phyloP scores from a whole-genome alignment of 2,329 filamentous ascomycete genomes.

The Gaeumannomyces sp. region DNA sequence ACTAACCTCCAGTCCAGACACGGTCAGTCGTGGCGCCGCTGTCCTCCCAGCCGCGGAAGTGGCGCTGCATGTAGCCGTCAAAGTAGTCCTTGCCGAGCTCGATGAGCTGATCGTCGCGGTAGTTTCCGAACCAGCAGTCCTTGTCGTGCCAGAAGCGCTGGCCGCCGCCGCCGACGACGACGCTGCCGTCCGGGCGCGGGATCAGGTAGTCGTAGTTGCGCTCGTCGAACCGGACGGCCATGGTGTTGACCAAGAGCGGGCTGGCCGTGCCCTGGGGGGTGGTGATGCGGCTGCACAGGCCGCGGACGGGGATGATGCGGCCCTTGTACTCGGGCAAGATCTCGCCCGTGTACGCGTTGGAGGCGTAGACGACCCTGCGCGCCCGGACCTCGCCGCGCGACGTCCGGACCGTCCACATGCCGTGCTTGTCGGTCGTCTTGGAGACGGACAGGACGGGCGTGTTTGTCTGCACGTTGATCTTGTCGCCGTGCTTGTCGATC shows the following conservation, averaged over 20 bases:
- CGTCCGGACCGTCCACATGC: constrained; percentile 16
- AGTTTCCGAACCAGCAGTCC: constrained; percentile 38
- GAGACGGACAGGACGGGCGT: constrained; percentile 22
- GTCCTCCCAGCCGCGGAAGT: constrained; percentile 43
- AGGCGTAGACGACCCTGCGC: constrained; percentile 20
- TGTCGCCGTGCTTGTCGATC: constrained; percentile 2
- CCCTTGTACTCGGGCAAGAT: constrained; percentile 18
- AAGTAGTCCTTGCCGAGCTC: constrained; percentile 36
- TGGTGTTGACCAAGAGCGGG: constrained; percentile 15
- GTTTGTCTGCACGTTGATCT: constrained; percentile 18
- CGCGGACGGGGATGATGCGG: constrained; percentile 12
- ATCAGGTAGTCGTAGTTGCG: constrained; percentile 32
- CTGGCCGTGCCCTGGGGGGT: neutral
- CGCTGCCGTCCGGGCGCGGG: constrained; percentile 36
- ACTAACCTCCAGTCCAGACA: constrained; percentile 28
- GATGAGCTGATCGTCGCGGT: constrained; percentile 40
- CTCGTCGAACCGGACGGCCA: constrained; percentile 19
- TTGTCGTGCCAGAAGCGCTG: constrained; percentile 25
- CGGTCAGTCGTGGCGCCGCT: constrained; percentile 27
- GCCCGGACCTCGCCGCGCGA: constrained; percentile 17
- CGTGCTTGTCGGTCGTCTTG: constrained; percentile 2
- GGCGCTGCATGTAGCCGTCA: constrained; percentile 39
- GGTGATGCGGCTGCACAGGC: constrained; percentile 14
- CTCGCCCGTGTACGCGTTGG: constrained; percentile 24
- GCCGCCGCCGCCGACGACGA: constrained; percentile 31